Evolutionary conservation across 1,284 basidiomycete species (phyloP).

Genomic region (Sanguinoderma infundibulare): DNA sequence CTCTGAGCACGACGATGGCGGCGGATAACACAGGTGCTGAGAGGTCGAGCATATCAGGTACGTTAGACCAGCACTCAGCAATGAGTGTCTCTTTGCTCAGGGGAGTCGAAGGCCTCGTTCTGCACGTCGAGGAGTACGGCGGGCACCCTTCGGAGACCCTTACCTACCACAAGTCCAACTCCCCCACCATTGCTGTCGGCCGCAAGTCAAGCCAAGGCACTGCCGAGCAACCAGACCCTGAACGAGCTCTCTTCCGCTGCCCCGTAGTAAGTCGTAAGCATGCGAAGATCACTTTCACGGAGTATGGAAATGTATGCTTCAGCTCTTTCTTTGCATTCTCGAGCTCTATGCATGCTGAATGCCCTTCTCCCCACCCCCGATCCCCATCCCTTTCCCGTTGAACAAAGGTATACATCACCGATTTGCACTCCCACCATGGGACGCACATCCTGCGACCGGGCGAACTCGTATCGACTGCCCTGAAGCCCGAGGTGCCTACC

Average conservation of each 20-base stretch:
- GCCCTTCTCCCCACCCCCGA: neutral
- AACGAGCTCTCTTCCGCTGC: constrained; percentile 59
- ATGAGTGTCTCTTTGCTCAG: constrained; percentile 16
- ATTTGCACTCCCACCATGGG: constrained; percentile 66
- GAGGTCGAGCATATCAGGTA: constrained; percentile 17
- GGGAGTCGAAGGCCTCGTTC: constrained; percentile 24
- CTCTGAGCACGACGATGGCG: constrained; percentile 7
- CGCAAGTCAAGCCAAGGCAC: constrained; percentile 43
- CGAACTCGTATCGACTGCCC: constrained; percentile 45
- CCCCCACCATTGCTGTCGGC: constrained; percentile 57
- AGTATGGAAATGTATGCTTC: constrained; percentile 56
- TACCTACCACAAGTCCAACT: constrained; percentile 47
- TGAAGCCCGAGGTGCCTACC: constrained; percentile 52
- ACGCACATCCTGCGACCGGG: constrained; percentile 58
- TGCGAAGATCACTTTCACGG: constrained; percentile 66
- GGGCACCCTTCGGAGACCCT: constrained; percentile 41
- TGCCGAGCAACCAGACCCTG: constrained; percentile 36
- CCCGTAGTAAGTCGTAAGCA: constrained; percentile 69
- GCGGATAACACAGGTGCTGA: constrained; percentile 10
- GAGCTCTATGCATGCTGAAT: constrained; percentile 10
- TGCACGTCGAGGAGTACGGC: constrained; percentile 51
- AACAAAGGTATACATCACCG: constrained; percentile 57
- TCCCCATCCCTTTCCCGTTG: neutral
- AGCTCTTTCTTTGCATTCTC: constrained; percentile 10
- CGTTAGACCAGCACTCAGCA: constrained; percentile 7